Conservation (phyloP, 2,329 filamentous ascomycete species). For the Ophiostoma sp. region DNA sequence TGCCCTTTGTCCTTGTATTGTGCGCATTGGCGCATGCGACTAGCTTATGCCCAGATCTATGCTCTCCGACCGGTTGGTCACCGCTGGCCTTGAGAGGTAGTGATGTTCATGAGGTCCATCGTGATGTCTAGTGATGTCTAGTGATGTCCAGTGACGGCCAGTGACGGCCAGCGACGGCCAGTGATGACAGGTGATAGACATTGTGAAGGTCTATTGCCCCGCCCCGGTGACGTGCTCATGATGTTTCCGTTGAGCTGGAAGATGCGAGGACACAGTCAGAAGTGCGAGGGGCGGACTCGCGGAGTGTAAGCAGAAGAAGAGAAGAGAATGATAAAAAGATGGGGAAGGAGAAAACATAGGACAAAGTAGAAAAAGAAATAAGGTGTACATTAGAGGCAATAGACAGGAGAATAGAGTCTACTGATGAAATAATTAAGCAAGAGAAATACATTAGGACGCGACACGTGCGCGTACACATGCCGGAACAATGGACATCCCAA, state of each 20-base stretch:
- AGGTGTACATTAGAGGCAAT: background rate
- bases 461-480: background rate
- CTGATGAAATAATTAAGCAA: background rate
- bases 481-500: background rate
- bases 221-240: background rate
- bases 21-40: background rate
- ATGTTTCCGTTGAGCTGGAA: background rate
- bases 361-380: background rate
- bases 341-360: background rate
- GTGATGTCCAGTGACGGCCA: background rate
- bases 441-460: background rate
- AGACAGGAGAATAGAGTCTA: background rate
- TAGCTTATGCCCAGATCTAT: background rate
- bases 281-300: background rate
- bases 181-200: background rate
- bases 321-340: background rate
- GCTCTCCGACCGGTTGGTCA: background rate
- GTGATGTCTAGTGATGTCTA: background rate
- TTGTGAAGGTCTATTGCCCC: background rate
- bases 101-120: background rate
- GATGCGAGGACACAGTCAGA: background rate
- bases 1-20: constrained; percentile 1
- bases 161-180: background rate
- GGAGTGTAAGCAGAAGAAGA: too few relatives aligned
- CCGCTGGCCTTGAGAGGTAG: background rate